These are phyloP conservation scores for Neckera pumila DNA, from an alignment of 225 moss, liverwort and hornwort genomes.

Conservation along the genomic window DNA sequence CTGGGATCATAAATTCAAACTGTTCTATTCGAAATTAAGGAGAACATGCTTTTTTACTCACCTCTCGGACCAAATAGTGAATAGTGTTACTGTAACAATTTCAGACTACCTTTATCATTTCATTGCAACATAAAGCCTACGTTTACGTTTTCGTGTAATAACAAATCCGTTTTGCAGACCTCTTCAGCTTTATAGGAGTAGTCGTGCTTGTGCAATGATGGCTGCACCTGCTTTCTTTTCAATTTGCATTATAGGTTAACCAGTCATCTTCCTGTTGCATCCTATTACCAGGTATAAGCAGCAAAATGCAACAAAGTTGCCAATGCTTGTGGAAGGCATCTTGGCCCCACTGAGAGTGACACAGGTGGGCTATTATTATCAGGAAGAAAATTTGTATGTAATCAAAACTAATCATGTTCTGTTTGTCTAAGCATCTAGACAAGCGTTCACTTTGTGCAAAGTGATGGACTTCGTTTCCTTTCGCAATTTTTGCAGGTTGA, in stretches of 20 bases:
- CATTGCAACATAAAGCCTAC: background rate
- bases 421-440: background rate
- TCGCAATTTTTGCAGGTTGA: conserved; percentile 21
- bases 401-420: background rate
- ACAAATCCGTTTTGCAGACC: background rate
- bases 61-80: background rate
- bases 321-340: conserved; percentile 56
- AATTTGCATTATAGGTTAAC: background rate
- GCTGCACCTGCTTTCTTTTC: background rate
- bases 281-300: conserved; percentile 45
- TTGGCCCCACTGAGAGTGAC: conserved; percentile 47
- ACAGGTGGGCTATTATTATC: conserved; percentile 23
- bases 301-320: conserved; percentile 44
- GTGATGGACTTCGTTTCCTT: background rate
- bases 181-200: background rate
- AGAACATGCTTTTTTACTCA: background rate
- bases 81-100: background rate
- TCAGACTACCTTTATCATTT: background rate
- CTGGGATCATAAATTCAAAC: background rate
- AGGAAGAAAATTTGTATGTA: background rate
- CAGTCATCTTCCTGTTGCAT: background rate
- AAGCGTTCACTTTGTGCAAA: background rate
- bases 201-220: background rate
- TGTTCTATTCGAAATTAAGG: background rate
- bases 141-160: background rate